Evolutionary conservation across 768 basidiomycete genomes (phyloP).

Genomic region (Lanmaoa rubissima): DNA sequence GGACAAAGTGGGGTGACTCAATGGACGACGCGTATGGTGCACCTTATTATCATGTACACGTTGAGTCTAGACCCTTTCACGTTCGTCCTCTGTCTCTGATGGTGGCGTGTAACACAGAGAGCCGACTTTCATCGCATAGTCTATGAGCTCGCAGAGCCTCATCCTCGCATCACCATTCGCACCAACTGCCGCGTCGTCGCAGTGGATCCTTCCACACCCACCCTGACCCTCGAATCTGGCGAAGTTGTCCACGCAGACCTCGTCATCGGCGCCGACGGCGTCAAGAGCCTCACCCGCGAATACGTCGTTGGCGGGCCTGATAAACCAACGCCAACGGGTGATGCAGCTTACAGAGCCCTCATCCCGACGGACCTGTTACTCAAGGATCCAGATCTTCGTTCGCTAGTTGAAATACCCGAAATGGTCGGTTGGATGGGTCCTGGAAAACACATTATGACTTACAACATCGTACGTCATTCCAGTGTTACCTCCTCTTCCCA

Average conservation of each 20-base stretch:
- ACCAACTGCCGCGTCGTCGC: constrained; percentile 37
- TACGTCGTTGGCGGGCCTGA: constrained; percentile 48
- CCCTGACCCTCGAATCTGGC: constrained; percentile 42
- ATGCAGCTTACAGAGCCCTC: constrained; percentile 59
- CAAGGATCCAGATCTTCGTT: constrained; percentile 49
- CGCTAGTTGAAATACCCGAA: constrained; percentile 49
- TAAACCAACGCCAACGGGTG: constrained; percentile 53
- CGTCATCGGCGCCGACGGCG: constrained; percentile 51
- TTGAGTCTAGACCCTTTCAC: constrained; percentile 1
- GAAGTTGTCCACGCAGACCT: constrained; percentile 43
- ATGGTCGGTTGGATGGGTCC: constrained; percentile 65
- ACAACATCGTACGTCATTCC: constrained; percentile 38
- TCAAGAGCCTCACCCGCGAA: constrained; percentile 50
- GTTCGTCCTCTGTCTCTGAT: not conserved
- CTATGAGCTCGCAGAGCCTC: constrained; percentile 35
- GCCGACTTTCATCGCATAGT: constrained; percentile 47
- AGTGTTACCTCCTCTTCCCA: not conserved
- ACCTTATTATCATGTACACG: constrained; percentile 37
- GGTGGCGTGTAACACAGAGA: constrained; percentile 23
- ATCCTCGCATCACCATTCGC: constrained; percentile 34
- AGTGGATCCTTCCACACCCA: constrained; percentile 32
- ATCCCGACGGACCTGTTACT: constrained; percentile 46
- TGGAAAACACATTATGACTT: constrained; percentile 43
- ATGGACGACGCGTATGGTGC: constrained; percentile 35
- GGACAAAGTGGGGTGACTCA: constrained; percentile 35